Evolutionary conservation across 495 filamentous ascomycete species (phyloP).

Genomic region (Chaetomium fimeti): DNA sequence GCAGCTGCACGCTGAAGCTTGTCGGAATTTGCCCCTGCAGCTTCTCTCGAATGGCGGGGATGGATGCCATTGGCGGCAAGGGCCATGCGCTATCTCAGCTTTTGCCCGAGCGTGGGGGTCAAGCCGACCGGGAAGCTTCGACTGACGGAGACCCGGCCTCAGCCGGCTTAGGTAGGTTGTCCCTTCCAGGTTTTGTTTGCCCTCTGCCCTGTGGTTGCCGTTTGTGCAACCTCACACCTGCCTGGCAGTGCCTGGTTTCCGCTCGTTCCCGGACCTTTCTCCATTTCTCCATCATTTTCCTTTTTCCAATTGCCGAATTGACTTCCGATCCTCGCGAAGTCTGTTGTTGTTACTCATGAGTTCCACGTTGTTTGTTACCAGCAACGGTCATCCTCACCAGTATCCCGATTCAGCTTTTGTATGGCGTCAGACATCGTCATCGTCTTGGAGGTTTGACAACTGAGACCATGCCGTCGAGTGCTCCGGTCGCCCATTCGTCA

Average conservation of each 20-base stretch:
- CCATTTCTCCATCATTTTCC: no score
- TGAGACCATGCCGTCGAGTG: no score
- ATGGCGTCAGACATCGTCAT: constrained; percentile 10
- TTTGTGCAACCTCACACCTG: no score
- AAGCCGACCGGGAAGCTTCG: constrained; percentile 10
- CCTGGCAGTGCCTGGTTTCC: no score
- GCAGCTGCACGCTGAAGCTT: neutral
- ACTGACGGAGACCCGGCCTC: neutral
- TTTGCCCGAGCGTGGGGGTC: constrained; percentile 14
- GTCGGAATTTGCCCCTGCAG: constrained; percentile 8
- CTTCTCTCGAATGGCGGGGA: neutral
- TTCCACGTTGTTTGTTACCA: no score
- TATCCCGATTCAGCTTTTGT: neutral
- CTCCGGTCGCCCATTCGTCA: neutral
- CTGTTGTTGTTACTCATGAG: no score
- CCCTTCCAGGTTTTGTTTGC: neutral
- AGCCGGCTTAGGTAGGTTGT: neutral
- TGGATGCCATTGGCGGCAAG: neutral
- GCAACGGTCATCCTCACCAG: neutral
- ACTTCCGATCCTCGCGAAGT: neutral
- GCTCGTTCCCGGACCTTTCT: neutral
- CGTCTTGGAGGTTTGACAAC: neutral
- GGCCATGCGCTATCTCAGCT: neutral
- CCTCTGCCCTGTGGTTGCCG: neutral
- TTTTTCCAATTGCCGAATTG: neutral